phyloP scores from a whole-genome alignment of 495 filamentous ascomycete genomes.

The Penicillium paxilli region DNA sequence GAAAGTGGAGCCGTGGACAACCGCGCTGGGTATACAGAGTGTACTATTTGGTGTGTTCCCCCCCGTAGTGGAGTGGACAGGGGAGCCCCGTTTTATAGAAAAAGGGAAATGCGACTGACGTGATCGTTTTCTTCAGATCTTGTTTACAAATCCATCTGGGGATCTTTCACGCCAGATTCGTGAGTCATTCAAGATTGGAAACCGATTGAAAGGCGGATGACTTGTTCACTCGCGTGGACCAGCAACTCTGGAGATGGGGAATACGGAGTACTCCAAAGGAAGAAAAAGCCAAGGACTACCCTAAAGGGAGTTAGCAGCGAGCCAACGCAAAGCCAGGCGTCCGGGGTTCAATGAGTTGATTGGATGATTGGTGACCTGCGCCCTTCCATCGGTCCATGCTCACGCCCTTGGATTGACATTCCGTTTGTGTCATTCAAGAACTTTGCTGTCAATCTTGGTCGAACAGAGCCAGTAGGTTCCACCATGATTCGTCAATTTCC shows the following conservation, averaged over 20 bases:
- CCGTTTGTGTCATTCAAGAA: conserved; percentile 7
- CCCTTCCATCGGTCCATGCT: conserved; percentile 10
- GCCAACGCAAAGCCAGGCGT: not conserved
- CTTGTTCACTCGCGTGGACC: not conserved
- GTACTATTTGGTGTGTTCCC: too few species aligned
- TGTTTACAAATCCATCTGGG: not conserved
- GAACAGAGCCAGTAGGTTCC: not conserved
- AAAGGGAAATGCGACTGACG: not conserved
- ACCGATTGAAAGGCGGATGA: not conserved
- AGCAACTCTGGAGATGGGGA: too few species aligned
- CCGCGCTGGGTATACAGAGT: conserved; percentile 12
- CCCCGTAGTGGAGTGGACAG: conserved; percentile 9
- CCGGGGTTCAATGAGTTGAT: not conserved
- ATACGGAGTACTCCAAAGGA: not conserved
- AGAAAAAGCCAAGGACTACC: too few species aligned
- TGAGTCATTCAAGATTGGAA: conserved; percentile 5
- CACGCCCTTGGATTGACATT: conserved; percentile 34
- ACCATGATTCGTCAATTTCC: not conserved
- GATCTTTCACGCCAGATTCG: not conserved
- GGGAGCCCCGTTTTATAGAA: conserved; percentile 12
- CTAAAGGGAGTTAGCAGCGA: not conserved
- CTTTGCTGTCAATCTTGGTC: not conserved
- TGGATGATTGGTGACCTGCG: conserved; percentile 15
- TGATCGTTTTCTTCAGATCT: not conserved
- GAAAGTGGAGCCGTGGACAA: conserved; percentile 32